Percentiles rank a stretch among this genome's conserved stretches.
Evolutionary conservation across 106 monocot species (phyloP).

Genomic region (Chionographis japonica): DNA sequence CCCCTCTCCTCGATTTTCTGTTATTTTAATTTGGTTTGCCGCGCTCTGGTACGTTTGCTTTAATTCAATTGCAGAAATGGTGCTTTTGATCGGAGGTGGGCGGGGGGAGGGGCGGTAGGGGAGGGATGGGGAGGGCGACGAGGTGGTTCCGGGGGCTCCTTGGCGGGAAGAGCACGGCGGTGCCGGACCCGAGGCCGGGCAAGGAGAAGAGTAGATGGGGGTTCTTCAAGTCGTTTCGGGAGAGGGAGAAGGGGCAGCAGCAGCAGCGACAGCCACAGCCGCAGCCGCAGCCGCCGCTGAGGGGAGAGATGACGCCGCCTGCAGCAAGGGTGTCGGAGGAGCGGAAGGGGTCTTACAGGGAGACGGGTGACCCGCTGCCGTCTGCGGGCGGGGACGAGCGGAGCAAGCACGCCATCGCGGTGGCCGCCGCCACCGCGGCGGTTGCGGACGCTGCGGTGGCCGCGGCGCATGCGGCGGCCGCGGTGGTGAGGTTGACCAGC

Average conservation of each 20-base stretch:
- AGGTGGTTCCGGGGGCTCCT: conserved; percentile 55
- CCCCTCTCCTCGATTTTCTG: no score
- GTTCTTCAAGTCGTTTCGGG: conserved; percentile 59
- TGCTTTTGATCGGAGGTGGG: neutral
- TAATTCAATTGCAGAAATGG: no score
- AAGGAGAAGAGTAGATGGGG: conserved; percentile 39
- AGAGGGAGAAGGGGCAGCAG: conserved; percentile 21
- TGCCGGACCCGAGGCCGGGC: neutral
- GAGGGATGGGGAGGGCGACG: conserved; percentile 36
- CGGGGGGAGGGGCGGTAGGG: neutral
- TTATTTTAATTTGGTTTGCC: no score
- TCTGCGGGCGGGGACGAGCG: conserved; percentile 31
- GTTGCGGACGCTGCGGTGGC: conserved; percentile 80
- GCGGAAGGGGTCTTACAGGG: conserved; percentile 6
- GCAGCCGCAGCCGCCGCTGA: conserved; percentile 23
- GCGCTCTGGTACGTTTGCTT: no score
- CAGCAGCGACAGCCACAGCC: conserved; percentile 14
- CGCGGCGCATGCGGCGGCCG: conserved; percentile 65
- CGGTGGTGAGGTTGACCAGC: conserved; percentile 75
- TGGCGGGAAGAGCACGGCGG: conserved; percentile 14
- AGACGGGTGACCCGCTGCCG: neutral
- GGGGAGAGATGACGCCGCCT: conserved; percentile 1
- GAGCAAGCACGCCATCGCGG: conserved; percentile 64
- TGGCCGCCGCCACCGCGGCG: conserved; percentile 77
- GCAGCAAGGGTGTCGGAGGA: neutral